Evolutionary conservation across 1,139 yeast genomes (phyloP).

Genomic region (Spencermartinsiella ligniputridi): DNA sequence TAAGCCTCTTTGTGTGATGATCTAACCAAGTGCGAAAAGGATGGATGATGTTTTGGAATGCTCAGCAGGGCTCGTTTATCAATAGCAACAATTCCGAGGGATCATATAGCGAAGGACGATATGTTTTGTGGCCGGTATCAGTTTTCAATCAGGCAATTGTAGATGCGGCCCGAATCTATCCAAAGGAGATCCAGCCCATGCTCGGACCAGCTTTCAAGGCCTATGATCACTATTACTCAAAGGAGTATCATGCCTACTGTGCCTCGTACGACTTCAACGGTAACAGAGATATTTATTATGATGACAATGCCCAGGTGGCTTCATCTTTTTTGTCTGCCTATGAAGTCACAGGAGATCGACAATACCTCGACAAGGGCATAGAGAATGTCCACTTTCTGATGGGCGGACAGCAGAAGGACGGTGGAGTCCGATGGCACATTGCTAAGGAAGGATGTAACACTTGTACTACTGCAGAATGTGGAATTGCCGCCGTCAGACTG

Average conservation of each 20-base stretch:
- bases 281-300: conserved; percentile 64
- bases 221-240: conserved; percentile 51
- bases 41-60: conserved; percentile 29
- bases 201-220: conserved; percentile 51
- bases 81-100: conserved; percentile 37
- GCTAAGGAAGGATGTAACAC: conserved; percentile 56
- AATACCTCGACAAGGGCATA: conserved; percentile 52
- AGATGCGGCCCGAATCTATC: conserved; percentile 58
- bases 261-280: conserved; percentile 56
- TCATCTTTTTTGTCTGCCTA: conserved; percentile 63
- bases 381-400: conserved; percentile 58
- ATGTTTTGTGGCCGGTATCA: conserved; percentile 65
- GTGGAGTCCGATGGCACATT: conserved; percentile 65
- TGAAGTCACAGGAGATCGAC: conserved; percentile 58
- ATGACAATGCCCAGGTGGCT: conserved; percentile 74
- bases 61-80: conserved; percentile 18
- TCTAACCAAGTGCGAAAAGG: conserved; percentile 12
- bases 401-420: conserved; percentile 48
- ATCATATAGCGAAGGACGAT: conserved; percentile 49
- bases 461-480: conserved; percentile 70
- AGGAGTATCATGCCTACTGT: conserved; percentile 48
- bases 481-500: conserved; percentile 58
- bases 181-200: conserved; percentile 52
- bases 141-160: conserved; percentile 60
- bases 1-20: background rate